phyloP scores from a whole-genome alignment of 208 protist species.

The Leishmania tropica region DNA sequence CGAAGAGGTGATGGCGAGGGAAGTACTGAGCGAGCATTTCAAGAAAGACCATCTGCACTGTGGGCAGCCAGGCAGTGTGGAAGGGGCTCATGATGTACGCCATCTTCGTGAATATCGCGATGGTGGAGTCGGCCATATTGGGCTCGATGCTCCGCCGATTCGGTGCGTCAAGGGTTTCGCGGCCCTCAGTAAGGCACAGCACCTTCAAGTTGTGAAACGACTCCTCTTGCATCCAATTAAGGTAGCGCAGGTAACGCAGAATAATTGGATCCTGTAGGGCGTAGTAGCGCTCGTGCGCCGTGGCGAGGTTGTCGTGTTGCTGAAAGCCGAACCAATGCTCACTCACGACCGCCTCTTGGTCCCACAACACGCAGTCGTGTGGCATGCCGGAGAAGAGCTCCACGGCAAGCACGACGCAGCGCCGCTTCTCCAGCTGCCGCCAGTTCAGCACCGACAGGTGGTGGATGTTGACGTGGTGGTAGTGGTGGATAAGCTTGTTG shows the following conservation, averaged over 20 bases:
- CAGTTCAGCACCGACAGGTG: conserved; percentile 85
- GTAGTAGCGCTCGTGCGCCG: conserved; percentile 71
- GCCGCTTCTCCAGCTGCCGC: conserved; percentile 68
- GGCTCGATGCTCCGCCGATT: conserved; percentile 59
- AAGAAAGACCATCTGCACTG: conserved; percentile 77
- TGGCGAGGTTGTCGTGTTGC: conserved; percentile 80
- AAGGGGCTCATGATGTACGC: conserved; percentile 76
- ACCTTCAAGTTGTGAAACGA: conserved; percentile 85
- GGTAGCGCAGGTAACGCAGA: conserved; percentile 85
- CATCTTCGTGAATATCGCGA: conserved; percentile 67
- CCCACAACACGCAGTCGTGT: conserved; percentile 85
- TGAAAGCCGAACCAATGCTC: conserved; percentile 87
- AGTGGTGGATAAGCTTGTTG: conserved; percentile 75
- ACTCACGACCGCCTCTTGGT: conserved; percentile 68
- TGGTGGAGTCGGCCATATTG: conserved; percentile 52
- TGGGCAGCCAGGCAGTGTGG: conserved; percentile 79
- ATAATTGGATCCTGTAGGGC: conserved; percentile 72
- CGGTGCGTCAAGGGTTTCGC: conserved; percentile 74
- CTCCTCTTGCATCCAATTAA: conserved; percentile 89
- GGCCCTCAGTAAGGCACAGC: conserved; percentile 77
- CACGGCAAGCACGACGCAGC: conserved; percentile 78
- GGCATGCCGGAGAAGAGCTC: conserved; percentile 85
- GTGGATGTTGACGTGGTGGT: conserved; percentile 80
- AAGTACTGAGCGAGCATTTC: conserved; percentile 79
- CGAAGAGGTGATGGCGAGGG: conserved; percentile 82